A percentile compares a stretch with the other conserved stretches of the same genome.
These are phyloP conservation scores for Zoysia matrella DNA, from an alignment of 202 grass and related monocot species.

Conservation along the genomic window DNA sequence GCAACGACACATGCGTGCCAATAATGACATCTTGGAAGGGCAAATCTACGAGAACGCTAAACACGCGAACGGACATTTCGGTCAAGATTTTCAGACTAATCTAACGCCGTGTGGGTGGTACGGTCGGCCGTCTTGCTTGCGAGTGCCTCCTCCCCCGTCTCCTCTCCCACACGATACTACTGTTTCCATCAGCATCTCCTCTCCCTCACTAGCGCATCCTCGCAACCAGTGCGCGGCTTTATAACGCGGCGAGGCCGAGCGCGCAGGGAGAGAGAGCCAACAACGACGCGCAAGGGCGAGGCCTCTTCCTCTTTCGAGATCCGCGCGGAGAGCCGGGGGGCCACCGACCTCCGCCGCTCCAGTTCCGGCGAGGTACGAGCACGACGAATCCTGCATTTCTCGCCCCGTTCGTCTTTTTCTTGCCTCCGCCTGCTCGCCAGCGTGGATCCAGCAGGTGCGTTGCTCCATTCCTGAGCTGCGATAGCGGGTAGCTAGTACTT, in stretches of 20 bases:
- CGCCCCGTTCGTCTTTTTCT: background rate
- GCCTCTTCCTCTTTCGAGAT: conserved; percentile 37
- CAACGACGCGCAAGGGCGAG: background rate
- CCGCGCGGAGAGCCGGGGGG: conserved; percentile 14
- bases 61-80: background rate
- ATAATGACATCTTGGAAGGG: background rate
- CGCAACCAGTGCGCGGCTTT: conserved; percentile 10
- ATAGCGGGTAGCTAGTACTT: too few relatives aligned
- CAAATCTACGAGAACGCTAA: background rate
- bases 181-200: background rate
- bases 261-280: conserved; percentile 5
- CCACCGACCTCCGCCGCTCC: conserved; percentile 1
- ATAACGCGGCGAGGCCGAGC: conserved; percentile 47
- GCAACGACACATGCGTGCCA: background rate
- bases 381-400: conserved; percentile 30
- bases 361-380: conserved; percentile 45
- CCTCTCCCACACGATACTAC: conserved; percentile 1
- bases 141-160: conserved; percentile 15
- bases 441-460: conserved; percentile 44
- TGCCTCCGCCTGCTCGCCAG: background rate
- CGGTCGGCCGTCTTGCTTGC: background rate
- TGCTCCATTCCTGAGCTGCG: background rate
- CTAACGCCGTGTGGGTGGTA: conserved; percentile 8
- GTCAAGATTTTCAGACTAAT: conserved; percentile 37
- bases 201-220: background rate